Conservation (phyloP, 2,329 filamentous ascomycete genomes). For the Lasiodiplodia theobromae region DNA sequence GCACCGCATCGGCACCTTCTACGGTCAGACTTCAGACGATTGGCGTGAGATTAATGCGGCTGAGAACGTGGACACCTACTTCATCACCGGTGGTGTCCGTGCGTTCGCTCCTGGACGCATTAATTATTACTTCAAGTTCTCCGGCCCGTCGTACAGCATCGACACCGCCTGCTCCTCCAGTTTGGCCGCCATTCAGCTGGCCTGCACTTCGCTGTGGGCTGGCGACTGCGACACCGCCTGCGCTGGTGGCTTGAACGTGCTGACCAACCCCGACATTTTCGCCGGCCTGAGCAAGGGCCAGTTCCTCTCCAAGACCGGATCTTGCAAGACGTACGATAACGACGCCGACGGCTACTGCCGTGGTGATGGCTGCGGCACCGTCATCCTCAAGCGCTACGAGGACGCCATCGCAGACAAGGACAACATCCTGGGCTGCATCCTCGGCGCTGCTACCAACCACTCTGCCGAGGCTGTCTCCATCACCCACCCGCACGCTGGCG, state of each 20-base stretch:
- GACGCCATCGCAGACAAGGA: conserved; percentile 81
- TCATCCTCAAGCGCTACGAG: conserved; percentile 80
- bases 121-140: conserved; percentile 80
- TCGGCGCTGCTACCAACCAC: conserved; percentile 80
- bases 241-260: conserved; percentile 77
- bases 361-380: conserved; percentile 75
- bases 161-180: conserved; percentile 83
- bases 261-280: conserved; percentile 84
- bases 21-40: conserved; percentile 77
- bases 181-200: conserved; percentile 73
- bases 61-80: conserved; percentile 75
- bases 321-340: conserved; percentile 83
- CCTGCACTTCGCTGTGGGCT: conserved; percentile 75
- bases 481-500: conserved; percentile 80
- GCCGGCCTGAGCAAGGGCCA: conserved; percentile 77
- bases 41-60: conserved; percentile 78
- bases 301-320: conserved; percentile 78
- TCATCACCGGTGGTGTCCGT: conserved; percentile 68
- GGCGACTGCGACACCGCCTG: conserved; percentile 83
- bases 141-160: conserved; percentile 73
- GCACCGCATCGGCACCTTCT: conserved; percentile 74
- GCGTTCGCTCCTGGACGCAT: conserved; percentile 70
- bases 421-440: conserved; percentile 73
- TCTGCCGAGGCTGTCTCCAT: conserved; percentile 83
- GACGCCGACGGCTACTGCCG: conserved; percentile 84